Evolutionary conservation across 2,329 filamentous ascomycete genomes (phyloP), one percentile per base, ranked within the genome.

Genomic region (Neurospora sp.): DNA sequence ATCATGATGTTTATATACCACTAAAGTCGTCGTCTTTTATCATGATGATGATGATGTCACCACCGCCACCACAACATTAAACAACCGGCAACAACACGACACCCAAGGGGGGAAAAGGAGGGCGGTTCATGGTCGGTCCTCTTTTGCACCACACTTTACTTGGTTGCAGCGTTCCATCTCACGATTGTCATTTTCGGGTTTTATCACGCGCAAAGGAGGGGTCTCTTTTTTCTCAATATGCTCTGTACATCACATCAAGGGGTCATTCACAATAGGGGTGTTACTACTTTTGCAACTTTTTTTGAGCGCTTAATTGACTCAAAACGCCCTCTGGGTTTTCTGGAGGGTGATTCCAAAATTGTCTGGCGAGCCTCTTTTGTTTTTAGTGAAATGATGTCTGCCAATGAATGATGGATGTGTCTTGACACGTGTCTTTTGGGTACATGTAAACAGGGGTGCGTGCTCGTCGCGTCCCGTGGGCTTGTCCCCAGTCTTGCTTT

Each of bases 231-330:
- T 62, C 28, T 62, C 23, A 33, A 33, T 13, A 19, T 62, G 52
- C 52, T 62, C 52, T 62, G 52, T 62, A 62, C 52, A 62, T 62
- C 52, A 62, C 28, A 62, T 62, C 52, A 62, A 62, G 52, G 52
- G 52, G 52, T 62, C 28, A 62, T 62, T 62, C 52, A 62, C 52
- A 62, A 33, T 62, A 62, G 52, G 52, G 52, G 52, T 62, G 52
- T 62, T 62, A 62, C 52, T 62, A 62, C 28, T 62, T 62, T 62
- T 36, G 52, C 52, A 62, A 62, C 52, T 62, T 62, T 62, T 62
- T 62, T 62, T 62, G 52, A 62, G 52, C 52, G 52, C 52, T 58
- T 62, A 62, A 62, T 62, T 62, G 52, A 62, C 52, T 62, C 52
- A 62, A 62, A 62, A 62, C 52, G 52, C 52, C 8, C 52, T 62